These are phyloP conservation scores for Sextonia rubra DNA, from an alignment of 164 flowering plant species.

Conservation along the genomic window DNA sequence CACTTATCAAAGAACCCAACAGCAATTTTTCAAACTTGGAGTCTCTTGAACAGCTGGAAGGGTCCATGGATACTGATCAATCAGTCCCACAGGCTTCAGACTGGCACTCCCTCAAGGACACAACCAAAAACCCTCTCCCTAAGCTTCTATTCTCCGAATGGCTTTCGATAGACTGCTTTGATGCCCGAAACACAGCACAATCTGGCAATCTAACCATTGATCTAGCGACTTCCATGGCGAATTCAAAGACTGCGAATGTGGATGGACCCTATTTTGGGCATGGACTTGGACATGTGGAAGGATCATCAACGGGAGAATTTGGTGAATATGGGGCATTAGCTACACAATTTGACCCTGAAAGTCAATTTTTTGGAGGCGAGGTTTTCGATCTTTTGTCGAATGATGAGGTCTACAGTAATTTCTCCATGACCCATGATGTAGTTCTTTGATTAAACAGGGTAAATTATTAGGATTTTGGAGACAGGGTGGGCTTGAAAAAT, in stretches of 20 bases:
- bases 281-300: slow-evolving; percentile 12
- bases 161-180: slow-evolving; percentile 35
- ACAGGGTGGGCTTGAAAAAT: background rate
- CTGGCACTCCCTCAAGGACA: slow-evolving; percentile 5
- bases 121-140: slow-evolving; percentile 30
- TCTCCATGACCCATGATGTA: slow-evolving; percentile 25
- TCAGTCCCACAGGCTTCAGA: slow-evolving; percentile 5
- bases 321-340: slow-evolving; percentile 13
- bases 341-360: slow-evolving; percentile 26
- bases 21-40: slow-evolving; percentile 17
- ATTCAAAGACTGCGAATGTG: slow-evolving; percentile 8
- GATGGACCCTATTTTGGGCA: slow-evolving; percentile 11
- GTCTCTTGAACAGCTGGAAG: slow-evolving; percentile 21
- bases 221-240: background rate
- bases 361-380: slow-evolving; percentile 25
- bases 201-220: slow-evolving; percentile 10
- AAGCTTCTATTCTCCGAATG: slow-evolving; percentile 72
- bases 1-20: slow-evolving; percentile 7
- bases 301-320: slow-evolving; percentile 15
- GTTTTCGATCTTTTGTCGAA: slow-evolving; percentile 27
- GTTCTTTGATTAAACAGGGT: slow-evolving; percentile 14
- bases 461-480: slow-evolving; percentile 4
- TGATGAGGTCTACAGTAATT: slow-evolving; percentile 28
- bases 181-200: slow-evolving; percentile 2
- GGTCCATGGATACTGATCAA: slow-evolving; percentile 15